phyloP scores from a whole-genome alignment of 1,284 basidiomycete genomes.

The Bondarzewia mesenterica region DNA sequence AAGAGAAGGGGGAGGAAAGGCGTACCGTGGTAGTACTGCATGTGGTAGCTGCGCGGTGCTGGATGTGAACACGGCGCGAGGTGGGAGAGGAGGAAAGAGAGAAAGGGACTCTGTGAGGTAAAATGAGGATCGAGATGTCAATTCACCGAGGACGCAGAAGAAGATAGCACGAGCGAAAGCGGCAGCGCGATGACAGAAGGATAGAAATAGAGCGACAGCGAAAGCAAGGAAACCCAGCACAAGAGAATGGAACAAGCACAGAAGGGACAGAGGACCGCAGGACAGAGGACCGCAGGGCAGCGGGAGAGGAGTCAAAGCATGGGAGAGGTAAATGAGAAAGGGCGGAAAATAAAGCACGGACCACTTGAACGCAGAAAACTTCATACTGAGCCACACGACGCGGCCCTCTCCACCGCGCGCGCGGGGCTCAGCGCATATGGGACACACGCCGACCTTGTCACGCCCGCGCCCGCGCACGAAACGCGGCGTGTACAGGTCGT shows the following conservation, averaged over 20 bases:
- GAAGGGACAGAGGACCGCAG: no score
- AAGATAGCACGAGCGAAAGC: background rate
- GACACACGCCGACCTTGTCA: slow-evolving; percentile 70
- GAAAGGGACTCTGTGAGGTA: slow-evolving; percentile 15
- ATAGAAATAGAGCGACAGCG: background rate
- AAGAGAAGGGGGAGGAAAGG: background rate
- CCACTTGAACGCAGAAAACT: slow-evolving; percentile 79
- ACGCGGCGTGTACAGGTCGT: slow-evolving; percentile 73
- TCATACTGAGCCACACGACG: slow-evolving; percentile 66
- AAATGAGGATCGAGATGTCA: background rate
- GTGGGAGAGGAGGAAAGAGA: no score
- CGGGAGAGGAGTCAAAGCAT: no score
- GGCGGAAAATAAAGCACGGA: slow-evolving; percentile 18
- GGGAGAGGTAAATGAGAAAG: background rate
- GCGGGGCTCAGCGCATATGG: slow-evolving; percentile 59
- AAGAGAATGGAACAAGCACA: no score
- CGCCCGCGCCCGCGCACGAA: slow-evolving; percentile 64
- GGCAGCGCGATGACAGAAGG: slow-evolving; percentile 4
- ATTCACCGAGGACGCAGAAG: background rate
- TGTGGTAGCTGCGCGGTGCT: slow-evolving; percentile 67
- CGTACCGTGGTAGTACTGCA: slow-evolving; percentile 71
- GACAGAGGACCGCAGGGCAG: no score
- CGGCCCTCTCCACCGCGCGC: slow-evolving; percentile 58
- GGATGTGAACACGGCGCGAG: no score
- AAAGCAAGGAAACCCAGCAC: background rate